These are phyloP conservation scores for Trichoderma reesei DNA, from an alignment of 495 filamentous ascomycete genomes.

Conservation along the genomic window DNA sequence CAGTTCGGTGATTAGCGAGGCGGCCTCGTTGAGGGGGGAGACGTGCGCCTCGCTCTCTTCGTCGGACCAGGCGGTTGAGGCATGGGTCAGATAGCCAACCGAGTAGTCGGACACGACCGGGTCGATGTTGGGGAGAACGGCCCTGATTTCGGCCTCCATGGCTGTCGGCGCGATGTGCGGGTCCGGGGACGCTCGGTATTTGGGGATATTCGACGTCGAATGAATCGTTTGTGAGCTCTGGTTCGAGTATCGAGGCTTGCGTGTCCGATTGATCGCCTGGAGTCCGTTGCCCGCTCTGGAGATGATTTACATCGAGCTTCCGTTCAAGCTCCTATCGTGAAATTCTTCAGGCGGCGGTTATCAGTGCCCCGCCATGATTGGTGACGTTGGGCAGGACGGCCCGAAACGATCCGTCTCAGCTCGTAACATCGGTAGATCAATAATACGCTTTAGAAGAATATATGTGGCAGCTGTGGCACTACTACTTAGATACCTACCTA, in stretches of 20 bases:
- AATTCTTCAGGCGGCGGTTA: background rate
- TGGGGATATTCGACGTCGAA: background rate
- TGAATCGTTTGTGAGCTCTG: background rate
- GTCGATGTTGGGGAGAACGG: slow-evolving; percentile 80
- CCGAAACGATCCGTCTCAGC: background rate
- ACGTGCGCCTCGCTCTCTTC: slow-evolving; percentile 59
- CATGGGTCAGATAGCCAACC: slow-evolving; percentile 87
- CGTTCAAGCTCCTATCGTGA: background rate
- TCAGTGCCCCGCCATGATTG: background rate
- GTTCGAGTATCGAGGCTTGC: background rate
- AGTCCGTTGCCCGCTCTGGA: background rate
- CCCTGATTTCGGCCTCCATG: slow-evolving; percentile 90
- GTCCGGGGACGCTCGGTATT: background rate
- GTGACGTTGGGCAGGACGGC: background rate
- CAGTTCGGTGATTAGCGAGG: slow-evolving; percentile 70
- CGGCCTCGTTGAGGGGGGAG: slow-evolving; percentile 77
- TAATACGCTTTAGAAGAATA: background rate
- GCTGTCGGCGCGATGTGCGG: slow-evolving; percentile 14
- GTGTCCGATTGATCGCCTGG: background rate
- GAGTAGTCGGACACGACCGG: slow-evolving; percentile 87
- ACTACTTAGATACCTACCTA: too few relatives aligned
- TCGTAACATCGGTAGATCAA: background rate
- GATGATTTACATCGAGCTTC: background rate
- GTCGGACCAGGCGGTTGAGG: slow-evolving; percentile 68
- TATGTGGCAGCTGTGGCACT: background rate